Evolutionary conservation across 148 eudicot genomes (phyloP).

Genomic region (Diospyros kaki): DNA sequence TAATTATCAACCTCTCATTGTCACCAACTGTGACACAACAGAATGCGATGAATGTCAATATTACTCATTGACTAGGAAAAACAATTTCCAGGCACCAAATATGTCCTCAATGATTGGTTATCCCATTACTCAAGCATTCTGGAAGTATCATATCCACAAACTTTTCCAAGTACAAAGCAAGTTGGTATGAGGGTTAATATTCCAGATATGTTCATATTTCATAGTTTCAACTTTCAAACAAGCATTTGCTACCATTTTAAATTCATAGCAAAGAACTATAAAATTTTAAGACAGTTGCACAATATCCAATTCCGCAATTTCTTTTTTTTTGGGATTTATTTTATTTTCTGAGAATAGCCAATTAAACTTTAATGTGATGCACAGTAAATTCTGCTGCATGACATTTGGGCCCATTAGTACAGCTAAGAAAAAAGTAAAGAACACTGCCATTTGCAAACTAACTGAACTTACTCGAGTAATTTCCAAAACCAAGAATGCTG

Average conservation of each 20-base stretch:
- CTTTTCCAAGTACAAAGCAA: no score
- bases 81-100: neutral
- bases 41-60: no score
- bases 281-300: neutral
- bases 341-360: neutral
- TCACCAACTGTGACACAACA: no score
- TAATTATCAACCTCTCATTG: no score
- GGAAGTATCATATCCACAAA: no score
- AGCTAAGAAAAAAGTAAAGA: neutral
- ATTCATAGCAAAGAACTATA: neutral
- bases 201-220: neutral
- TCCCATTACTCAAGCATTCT: no score
- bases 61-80: neutral
- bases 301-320: neutral
- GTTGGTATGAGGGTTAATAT: neutral
- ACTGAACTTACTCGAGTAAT: slow-evolving; percentile 74
- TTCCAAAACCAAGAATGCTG: slow-evolving; percentile 79
- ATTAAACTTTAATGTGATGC: neutral
- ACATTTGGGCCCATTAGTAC: neutral
- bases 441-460: neutral
- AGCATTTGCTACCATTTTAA: neutral
- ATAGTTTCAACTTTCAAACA: neutral
- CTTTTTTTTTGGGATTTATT: neutral
- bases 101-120: no score
- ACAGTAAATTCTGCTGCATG: neutral